Evolutionary conservation across 164 flowering plant genomes (phyloP).

Genomic region (Echeveria elegans): DNA sequence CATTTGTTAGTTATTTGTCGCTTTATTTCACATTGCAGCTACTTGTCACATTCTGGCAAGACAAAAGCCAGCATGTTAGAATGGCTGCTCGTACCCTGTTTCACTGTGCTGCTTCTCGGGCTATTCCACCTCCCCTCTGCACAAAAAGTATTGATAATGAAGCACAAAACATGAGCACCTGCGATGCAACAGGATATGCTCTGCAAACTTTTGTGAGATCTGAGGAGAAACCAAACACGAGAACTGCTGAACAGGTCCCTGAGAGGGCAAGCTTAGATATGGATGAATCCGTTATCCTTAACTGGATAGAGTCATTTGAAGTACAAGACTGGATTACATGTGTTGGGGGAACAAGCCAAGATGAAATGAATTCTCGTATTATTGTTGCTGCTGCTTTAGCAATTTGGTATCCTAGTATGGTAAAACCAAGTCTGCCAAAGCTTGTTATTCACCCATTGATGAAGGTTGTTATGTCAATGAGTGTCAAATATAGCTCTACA

Average conservation of each 20-base stretch:
- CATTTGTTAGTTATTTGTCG: too few relatives aligned
- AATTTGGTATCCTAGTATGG: constrained; percentile 94
- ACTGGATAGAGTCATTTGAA: constrained; percentile 95
- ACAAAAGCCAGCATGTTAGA: constrained; percentile 83
- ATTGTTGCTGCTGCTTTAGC: constrained; percentile 93
- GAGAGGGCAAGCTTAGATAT: constrained; percentile 21
- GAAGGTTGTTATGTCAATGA: constrained; percentile 93
- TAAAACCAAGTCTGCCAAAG: constrained; percentile 54
- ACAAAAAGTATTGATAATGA: constrained; percentile 28
- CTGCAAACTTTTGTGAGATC: constrained; percentile 9
- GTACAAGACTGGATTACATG: constrained; percentile 92
- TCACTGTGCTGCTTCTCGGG: constrained; percentile 96
- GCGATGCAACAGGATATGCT: constrained; percentile 17
- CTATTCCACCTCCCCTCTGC: constrained; percentile 71
- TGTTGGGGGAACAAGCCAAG: constrained; percentile 95
- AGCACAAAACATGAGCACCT: constrained; percentile 15
- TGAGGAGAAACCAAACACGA: constrained; percentile 16
- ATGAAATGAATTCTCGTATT: constrained; percentile 93
- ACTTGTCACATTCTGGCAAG: constrained; percentile 95
- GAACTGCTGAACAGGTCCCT: constrained; percentile 12
- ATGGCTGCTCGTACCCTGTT: constrained; percentile 98
- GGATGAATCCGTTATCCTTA: constrained; percentile 44
- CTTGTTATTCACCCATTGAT: constrained; percentile 68
- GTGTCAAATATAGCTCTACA: constrained; percentile 73
- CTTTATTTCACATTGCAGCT: constrained; percentile 37